A percentile compares a stretch with the other conserved stretches of the same genome.
These are phyloP conservation scores for Kandelia obovata DNA, from an alignment of 345 rosid genomes.

Conservation along the genomic window DNA sequence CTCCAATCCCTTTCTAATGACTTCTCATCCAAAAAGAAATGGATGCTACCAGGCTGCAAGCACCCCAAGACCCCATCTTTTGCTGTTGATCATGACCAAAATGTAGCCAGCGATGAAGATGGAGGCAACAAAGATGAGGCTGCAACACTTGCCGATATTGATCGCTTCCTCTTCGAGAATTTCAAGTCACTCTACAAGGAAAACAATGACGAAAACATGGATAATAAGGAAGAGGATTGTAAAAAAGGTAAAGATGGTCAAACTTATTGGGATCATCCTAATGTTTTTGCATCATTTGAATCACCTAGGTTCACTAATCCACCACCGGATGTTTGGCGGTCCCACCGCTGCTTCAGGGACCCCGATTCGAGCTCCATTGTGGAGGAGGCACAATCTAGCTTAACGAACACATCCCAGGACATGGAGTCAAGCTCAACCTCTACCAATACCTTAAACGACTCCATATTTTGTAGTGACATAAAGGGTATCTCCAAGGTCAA, in stretches of 20 bases:
- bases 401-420: constrained; percentile 25
- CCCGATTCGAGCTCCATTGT: constrained; percentile 19
- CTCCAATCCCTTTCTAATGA: constrained; percentile 32
- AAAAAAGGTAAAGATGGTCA: constrained; percentile 5
- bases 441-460: not conserved
- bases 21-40: constrained; percentile 34
- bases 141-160: constrained; percentile 75
- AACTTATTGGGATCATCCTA: not conserved
- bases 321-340: constrained; percentile 32
- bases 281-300: too few relatives aligned
- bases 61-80: constrained; percentile 68
- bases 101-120: not conserved
- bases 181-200: constrained; percentile 67
- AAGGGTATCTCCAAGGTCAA: too few relatives aligned
- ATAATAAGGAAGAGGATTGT: too few relatives aligned
- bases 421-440: constrained; percentile 33
- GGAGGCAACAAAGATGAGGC: constrained; percentile 21
- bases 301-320: constrained; percentile 29
- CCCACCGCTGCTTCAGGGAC: constrained; percentile 42
- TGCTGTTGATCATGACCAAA: constrained; percentile 23
- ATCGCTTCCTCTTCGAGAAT: constrained; percentile 75
- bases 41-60: constrained; percentile 53
- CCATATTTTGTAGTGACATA: too few relatives aligned
- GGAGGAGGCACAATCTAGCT: constrained; percentile 20
- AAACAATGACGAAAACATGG: constrained; percentile 15